Evolutionary conservation across 805 yeast species (phyloP).

Genomic region (Komagataella phaffii): DNA sequence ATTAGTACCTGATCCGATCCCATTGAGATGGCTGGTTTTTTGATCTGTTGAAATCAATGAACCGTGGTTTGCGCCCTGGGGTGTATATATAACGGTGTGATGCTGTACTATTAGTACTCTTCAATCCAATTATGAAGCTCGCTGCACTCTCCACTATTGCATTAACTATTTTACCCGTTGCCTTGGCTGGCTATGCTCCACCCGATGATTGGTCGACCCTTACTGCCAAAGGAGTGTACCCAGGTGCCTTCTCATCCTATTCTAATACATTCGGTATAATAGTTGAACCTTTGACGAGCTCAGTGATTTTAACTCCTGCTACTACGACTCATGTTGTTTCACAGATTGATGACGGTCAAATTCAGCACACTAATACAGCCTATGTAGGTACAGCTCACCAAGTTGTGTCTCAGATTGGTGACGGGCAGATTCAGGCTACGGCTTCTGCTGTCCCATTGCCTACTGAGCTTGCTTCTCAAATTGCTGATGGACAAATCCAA

Average conservation of each 20-base stretch:
- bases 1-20: background rate
- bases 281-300: slow-evolving; percentile 33
- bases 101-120: background rate
- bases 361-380: slow-evolving; percentile 8
- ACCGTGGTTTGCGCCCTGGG: background rate
- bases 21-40: background rate
- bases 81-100: background rate
- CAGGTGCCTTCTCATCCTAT: slow-evolving; percentile 45
- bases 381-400: slow-evolving; percentile 5
- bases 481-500: slow-evolving; percentile 14
- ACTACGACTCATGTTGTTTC: slow-evolving; percentile 23
- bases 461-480: slow-evolving; percentile 8
- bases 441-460: slow-evolving; percentile 10
- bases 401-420: slow-evolving; percentile 22
- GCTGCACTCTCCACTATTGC: background rate
- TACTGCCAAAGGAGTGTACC: slow-evolving; percentile 40
- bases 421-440: slow-evolving; percentile 22
- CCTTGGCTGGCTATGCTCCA: slow-evolving; percentile 39
- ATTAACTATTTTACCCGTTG: slow-evolving; percentile 17
- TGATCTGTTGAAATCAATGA: background rate
- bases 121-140: background rate
- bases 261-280: slow-evolving; percentile 53
- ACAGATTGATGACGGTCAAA: slow-evolving; percentile 38
- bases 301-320: slow-evolving; percentile 14
- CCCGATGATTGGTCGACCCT: slow-evolving; percentile 54